phyloP scores from a whole-genome alignment of 2,329 filamentous ascomycete species.

The Penicillium sp. region DNA sequence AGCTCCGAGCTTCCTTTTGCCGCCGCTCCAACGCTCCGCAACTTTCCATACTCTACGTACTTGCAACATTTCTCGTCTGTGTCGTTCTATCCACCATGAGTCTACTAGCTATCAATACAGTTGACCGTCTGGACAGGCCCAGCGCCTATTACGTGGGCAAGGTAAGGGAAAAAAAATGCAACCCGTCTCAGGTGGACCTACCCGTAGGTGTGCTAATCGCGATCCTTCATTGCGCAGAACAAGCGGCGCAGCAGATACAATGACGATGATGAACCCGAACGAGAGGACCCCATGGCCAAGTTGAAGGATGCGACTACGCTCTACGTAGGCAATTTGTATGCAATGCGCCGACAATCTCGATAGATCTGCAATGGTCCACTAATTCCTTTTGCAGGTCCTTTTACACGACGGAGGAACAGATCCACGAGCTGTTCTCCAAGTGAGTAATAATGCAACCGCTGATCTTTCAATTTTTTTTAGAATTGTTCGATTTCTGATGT shows the following conservation, averaged over 20 bases:
- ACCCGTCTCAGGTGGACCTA: constrained; percentile 7
- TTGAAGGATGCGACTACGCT: constrained; percentile 85
- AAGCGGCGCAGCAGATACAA: constrained; percentile 63
- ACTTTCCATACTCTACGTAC: not conserved
- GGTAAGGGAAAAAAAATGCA: constrained; percentile 46
- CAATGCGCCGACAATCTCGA: constrained; percentile 8
- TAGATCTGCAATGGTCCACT: constrained; percentile 12
- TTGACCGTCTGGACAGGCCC: constrained; percentile 86
- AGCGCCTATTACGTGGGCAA: constrained; percentile 87
- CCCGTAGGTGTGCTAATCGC: not conserved
- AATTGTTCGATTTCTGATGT: constrained; percentile 5
- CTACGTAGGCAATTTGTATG: constrained; percentile 92
- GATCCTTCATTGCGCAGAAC: constrained; percentile 47
- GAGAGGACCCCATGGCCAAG: constrained; percentile 62
- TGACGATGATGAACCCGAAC: constrained; percentile 42
- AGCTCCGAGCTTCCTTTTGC: constrained; percentile 22
- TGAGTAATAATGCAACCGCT: constrained; percentile 33
- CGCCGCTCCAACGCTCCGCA: constrained; percentile 10
- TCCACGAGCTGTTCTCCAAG: constrained; percentile 93
- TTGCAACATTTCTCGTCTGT: not conserved
- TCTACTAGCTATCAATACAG: constrained; percentile 49
- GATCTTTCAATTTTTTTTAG: not conserved
- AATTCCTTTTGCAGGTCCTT: constrained; percentile 60
- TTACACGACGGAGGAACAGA: constrained; percentile 98
- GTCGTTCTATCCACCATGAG: constrained; percentile 21